Evolutionary conservation across 306 rosid genomes (phyloP), one percentile per base, ranked within the genome.

Genomic region (Cucurbita pepo): DNA sequence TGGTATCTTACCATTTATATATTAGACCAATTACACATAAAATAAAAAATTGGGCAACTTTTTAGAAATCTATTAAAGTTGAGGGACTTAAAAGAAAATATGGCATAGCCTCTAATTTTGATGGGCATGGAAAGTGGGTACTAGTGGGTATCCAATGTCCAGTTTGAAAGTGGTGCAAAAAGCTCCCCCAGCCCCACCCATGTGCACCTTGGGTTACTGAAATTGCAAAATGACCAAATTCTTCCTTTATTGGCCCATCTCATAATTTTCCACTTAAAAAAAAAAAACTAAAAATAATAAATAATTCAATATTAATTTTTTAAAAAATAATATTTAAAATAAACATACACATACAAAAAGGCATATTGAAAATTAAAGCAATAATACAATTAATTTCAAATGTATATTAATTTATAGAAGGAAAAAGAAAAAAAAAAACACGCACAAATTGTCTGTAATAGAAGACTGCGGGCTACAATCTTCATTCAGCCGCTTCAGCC

Each of bases 401-500:
- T 50, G 54, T 50, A 50, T 14, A 50, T 13, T 5, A 50, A 4
- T n/a, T 58, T 1, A 38, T 8, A n/a, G 7, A 38, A 61, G 3
- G 0, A 25, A 10, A 57, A 36, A 8, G 19, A 38, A 0, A 8
- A 61, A 4, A 11, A 25, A 21, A 21, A 1, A 22, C 60, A 60
- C 7, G 40, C 13, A 61, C 5, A n/a, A 52, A 52, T 19, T 34
- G n/a, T 71, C 34, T n/a, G 22, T 52, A 51, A 40, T 50, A 5
- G 3, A 38, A 38, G 60, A 71, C 75, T 71, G 75, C 75, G 75
- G 75, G 75, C 75, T 10, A 36, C 51, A 71, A 67, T 67, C 75
- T 71, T 71, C 62, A 34, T 71, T 52, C 75, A 36, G 75, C 75
- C 75, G 75, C 75, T 54, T 71, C 75, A 71, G 75, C 75, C 75